These are phyloP conservation scores for Solanum medicagineum DNA, from an alignment of 257 asterid species.

Conservation along the genomic window DNA sequence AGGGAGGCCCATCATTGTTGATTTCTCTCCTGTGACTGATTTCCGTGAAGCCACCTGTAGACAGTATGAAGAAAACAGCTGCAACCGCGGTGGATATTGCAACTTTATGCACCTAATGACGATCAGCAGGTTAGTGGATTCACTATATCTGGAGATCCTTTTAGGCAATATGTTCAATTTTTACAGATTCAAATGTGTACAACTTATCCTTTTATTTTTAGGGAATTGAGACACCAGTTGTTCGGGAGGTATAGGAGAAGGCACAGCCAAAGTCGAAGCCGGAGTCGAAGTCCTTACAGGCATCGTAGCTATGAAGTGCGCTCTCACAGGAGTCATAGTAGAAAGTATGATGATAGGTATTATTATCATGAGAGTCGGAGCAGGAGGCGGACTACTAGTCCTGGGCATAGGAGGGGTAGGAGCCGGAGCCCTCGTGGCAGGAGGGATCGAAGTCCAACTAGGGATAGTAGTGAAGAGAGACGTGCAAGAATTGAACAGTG, in stretches of 20 bases:
- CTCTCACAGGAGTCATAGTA: constrained; percentile 51
- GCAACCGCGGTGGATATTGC: constrained; percentile 97
- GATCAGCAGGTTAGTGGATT: constrained; percentile 51
- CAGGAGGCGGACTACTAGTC: constrained; percentile 60
- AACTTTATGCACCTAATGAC: constrained; percentile 94
- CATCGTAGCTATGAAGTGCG: constrained; percentile 81
- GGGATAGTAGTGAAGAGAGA: constrained; percentile 98
- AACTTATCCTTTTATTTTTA: neutral
- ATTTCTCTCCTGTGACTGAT: constrained; percentile 90
- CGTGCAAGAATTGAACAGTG: constrained; percentile 90
- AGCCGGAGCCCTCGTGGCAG: constrained; percentile 62
- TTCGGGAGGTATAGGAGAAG: constrained; percentile 56
- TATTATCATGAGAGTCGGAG: constrained; percentile 56
- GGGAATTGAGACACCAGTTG: constrained; percentile 70
- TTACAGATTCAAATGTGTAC: neutral
- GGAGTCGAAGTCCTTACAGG: constrained; percentile 60
- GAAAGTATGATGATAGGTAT: constrained; percentile 65
- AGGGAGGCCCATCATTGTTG: constrained; percentile 92
- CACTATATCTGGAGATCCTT: neutral
- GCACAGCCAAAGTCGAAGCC: constrained; percentile 38
- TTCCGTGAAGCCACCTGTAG: constrained; percentile 93
- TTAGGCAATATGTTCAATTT: neutral
- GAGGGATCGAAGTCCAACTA: constrained; percentile 55
- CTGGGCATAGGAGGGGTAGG: constrained; percentile 50
- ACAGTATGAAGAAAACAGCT: constrained; percentile 88